phyloP scores from a whole-genome alignment of 2,329 filamentous ascomycete species.

The Clonostachys chloroleuca region DNA sequence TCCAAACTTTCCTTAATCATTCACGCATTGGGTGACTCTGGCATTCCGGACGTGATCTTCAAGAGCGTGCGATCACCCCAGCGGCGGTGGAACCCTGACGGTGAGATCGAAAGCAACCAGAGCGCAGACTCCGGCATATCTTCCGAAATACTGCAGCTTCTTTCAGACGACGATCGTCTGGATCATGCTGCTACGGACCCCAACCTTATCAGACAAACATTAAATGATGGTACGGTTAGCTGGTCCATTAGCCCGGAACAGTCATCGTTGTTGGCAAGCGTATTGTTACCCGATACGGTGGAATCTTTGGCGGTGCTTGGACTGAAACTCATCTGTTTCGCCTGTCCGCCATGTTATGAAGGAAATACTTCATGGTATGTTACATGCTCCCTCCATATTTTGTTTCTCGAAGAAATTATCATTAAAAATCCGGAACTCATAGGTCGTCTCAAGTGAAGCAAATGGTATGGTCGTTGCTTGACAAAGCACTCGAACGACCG shows the following conservation, averaged over 20 bases:
- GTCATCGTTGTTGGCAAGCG: not conserved
- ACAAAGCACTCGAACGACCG: slow-evolving; percentile 8
- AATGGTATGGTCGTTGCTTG: slow-evolving; percentile 16
- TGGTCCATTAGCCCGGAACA: slow-evolving; percentile 12
- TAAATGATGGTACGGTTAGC: slow-evolving; percentile 10
- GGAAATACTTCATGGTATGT: slow-evolving; percentile 20
- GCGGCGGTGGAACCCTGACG: not conserved
- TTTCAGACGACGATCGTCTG: slow-evolving; percentile 7
- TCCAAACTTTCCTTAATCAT: not conserved
- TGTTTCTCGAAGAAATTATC: accelerated
- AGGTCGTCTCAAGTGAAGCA: slow-evolving; percentile 16
- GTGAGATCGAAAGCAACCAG: not conserved
- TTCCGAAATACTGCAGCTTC: not conserved
- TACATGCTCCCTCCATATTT: not conserved
- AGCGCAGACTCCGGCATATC: not conserved
- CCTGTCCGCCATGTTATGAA: slow-evolving; percentile 22
- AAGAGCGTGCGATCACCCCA: not conserved
- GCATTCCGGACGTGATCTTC: not conserved
- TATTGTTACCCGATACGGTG: slow-evolving; percentile 6
- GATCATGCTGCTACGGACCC: slow-evolving; percentile 1
- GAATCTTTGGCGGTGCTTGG: slow-evolving; percentile 11
- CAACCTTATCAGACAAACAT: slow-evolving; percentile 5
- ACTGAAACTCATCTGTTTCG: slow-evolving; percentile 16
- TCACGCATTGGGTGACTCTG: not conserved
- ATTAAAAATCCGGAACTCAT: not conserved